Base-by-base conservation (phyloP, 495 filamentous ascomycete genomes). In the Niebla homalea region DNA sequence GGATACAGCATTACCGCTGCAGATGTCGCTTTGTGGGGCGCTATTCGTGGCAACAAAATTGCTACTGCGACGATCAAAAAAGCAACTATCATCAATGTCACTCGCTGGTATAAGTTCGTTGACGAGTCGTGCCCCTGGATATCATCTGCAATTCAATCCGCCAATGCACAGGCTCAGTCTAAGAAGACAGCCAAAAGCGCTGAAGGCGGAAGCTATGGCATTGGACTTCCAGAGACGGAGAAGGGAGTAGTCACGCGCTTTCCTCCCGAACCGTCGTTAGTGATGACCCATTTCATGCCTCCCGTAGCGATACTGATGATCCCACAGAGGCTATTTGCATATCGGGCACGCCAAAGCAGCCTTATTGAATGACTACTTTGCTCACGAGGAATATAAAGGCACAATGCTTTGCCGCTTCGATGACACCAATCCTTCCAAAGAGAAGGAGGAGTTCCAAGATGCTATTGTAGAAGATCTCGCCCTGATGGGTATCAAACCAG, bases 271-370 rank as follows among this genome's bases (percentile, higher is more conserved):
- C 92, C 92, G 54, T 95, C 90, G 77, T 85, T 68, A 70, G 79
- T 48, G 36, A 69, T 29, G 49, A 11, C 6, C 39, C 16, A 15
- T 47, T 4, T 10, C 8, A 8, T 32, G 21, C 11, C 6, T 38
- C 0, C 16, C 40, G 46, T 16, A 23, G 39, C 21, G 39, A 25
- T 52, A 36, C 43, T 55, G 52, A 53, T 29, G 47, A 35, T 52
- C 44, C 29, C 49, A 15, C 40, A 80, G 77, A 49, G 89, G 89
- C 22, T 94, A 94, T 57, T 79, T 94, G 29, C 89, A 94, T 66
- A 93, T 94, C 50, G 89, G 89, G 46, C 89, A 94, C 65, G 87
- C 86, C 46, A 95, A 94, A 67, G 89, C 89, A 12, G 89, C 89
- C 11, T 72, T 95, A 38, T 76, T 96, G 38, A 92, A 88, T 66